Conservation (phyloP, 2,329 filamentous ascomycete species). For the Teratosphaeria nubilosa region DNA sequence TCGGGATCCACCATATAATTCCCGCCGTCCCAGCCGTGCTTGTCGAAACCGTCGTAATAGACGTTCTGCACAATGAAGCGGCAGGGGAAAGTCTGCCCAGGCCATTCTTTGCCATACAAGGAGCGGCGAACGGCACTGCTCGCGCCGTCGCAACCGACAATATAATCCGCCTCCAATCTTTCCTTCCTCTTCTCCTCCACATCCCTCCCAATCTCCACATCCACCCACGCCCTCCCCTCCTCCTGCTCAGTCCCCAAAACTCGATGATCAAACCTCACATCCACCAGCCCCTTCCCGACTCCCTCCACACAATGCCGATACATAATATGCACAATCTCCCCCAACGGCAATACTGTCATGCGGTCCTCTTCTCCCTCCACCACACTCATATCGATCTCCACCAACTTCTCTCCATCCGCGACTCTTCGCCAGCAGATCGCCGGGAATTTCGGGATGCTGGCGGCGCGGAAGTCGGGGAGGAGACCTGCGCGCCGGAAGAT, state of each 20-base stretch:
- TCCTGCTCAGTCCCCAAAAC: constrained; percentile 17
- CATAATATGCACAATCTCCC: constrained; percentile 19
- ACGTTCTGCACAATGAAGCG: constrained; percentile 15
- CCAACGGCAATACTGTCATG: constrained; percentile 19
- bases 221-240: constrained; percentile 17
- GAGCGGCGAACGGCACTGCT: constrained; percentile 13
- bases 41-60: constrained; percentile 26
- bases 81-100: constrained; percentile 14
- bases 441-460: constrained; percentile 14
- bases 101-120: constrained; percentile 18
- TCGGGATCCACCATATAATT: constrained; percentile 31
- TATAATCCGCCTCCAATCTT: constrained; percentile 15
- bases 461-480: constrained; percentile 25
- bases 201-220: constrained; percentile 20
- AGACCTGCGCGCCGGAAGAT: constrained; percentile 29
- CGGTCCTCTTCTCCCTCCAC: constrained; percentile 17
- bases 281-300: constrained; percentile 13
- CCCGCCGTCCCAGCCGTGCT: constrained; percentile 29
- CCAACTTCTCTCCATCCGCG: constrained; percentile 16
- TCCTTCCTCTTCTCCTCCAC: constrained; percentile 12
- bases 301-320: constrained; percentile 9
- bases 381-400: constrained; percentile 18
- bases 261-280: constrained; percentile 18
- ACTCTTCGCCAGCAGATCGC: constrained; percentile 19
- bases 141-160: constrained; percentile 22